A percentile compares a stretch with the other conserved stretches of the same genome.
These are phyloP conservation scores for Claviceps citrina DNA, from an alignment of 2,329 filamentous ascomycete species.

Conservation along the genomic window DNA sequence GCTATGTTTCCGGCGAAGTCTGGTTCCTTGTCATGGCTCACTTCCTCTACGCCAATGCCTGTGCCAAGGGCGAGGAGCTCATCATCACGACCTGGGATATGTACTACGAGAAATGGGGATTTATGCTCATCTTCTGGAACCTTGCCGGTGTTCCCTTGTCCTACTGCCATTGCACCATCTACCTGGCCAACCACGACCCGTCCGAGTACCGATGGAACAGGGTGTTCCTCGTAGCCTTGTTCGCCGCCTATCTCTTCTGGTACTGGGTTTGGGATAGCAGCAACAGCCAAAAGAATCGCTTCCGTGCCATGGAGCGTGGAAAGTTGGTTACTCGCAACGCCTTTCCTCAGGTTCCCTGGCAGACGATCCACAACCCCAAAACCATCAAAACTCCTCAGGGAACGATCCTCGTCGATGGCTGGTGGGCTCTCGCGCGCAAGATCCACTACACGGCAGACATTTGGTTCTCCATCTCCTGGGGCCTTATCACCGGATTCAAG, in stretches of 20 bases:
- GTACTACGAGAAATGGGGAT: constrained; percentile 94
- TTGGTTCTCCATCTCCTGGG: constrained; percentile 36
- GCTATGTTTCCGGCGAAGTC: constrained; percentile 76
- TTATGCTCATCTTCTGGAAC: constrained; percentile 98
- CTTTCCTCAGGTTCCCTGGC: constrained; percentile 86
- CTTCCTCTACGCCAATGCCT: constrained; percentile 83
- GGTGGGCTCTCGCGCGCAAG: constrained; percentile 63
- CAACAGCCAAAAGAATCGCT: constrained; percentile 89
- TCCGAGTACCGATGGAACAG: constrained; percentile 63
- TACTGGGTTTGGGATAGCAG: constrained; percentile 90
- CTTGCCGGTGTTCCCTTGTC: constrained; percentile 77
- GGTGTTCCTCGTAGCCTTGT: constrained; percentile 49
- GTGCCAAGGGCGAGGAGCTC: constrained; percentile 80
- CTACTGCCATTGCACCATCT: constrained; percentile 89
- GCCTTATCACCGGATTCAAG: constrained; percentile 35
- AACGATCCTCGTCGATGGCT: constrained; percentile 68
- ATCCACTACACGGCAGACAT: constrained; percentile 34
- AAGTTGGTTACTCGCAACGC: constrained; percentile 55
- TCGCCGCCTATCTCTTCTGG: constrained; percentile 57
- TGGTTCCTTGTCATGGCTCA: constrained; percentile 76
- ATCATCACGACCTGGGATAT: constrained; percentile 87
- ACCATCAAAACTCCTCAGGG: constrained; percentile 59
- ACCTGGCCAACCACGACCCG: constrained; percentile 70
- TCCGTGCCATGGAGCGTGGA: constrained; percentile 66
- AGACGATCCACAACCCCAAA: constrained; percentile 64